Evolutionary conservation across 176 grass and related monocot genomes (phyloP), one percentile per base, ranked within the genome.

Genomic region (Leersia perrieri): DNA sequence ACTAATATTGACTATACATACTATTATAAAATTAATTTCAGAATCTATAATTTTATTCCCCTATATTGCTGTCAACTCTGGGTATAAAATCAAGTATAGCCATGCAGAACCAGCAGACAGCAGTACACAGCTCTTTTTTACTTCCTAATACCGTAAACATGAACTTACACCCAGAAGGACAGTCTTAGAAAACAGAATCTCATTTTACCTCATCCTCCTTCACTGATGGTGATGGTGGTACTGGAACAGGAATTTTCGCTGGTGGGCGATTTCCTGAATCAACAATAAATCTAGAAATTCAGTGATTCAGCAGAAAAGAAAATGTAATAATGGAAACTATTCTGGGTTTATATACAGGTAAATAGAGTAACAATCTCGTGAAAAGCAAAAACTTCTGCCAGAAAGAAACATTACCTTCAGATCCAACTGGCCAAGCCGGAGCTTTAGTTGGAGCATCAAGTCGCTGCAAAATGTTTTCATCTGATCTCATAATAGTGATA

Each of bases 371-470:
- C 26, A 72, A 33, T 11, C 11, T 58, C 25, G 63, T 25, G 0
- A 58, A 58, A 58, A 58, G 53, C 53, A n/a, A 9, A 58, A 58
- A 23, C 49, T 80, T 70, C 62, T 70, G 13, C 26, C 5, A 75
- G 49, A 9, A 78, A 57, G 40, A 80, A 80, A 25, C 14, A 33
- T 66, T 89, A 95, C 96, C 96, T 95, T 99, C 93, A 82, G 71
- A 92, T 88, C 86, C 97, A 93, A 96, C 91, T 82, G 90, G 97
- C 97, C 97, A 99, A 81, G 86, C 90, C 29, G 79, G 93, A 87
- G 93, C 93, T 84, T 76, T 88, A 72, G 97, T 93, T 11, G 97
- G 97, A 81, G 97, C 97, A 88, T 99, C 97, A 75, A 99, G 89
- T 66, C 89, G 83, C 55, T 91, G 83, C 75, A 99, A 88, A 86